phyloP scores from a whole-genome alignment of 306 rosid species.

The Mimosa pudica region DNA sequence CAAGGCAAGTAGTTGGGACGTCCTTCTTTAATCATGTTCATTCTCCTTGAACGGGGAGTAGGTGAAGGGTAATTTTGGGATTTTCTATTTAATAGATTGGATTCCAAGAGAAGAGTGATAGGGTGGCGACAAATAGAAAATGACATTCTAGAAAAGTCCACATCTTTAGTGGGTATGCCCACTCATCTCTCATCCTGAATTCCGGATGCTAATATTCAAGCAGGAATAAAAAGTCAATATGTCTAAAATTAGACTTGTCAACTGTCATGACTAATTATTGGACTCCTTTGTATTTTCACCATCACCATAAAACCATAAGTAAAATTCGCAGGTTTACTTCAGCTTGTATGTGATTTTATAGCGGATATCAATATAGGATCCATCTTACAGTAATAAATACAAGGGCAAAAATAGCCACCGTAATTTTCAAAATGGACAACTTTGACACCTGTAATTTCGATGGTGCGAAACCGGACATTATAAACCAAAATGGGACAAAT shows the following conservation, averaged over 20 bases:
- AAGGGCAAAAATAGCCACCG: no score
- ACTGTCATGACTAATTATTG: no score
- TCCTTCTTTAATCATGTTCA: neutral
- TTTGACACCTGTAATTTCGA: no score
- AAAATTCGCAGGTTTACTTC: no score
- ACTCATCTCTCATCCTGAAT: neutral
- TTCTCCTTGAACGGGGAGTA: neutral
- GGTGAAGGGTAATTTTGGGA: neutral
- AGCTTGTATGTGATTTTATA: no score
- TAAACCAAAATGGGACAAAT: no score
- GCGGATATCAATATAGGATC: no score
- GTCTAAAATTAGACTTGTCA: neutral
- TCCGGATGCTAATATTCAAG: neutral
- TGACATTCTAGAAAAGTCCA: neutral
- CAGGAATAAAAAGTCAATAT: neutral
- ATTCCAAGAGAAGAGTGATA: neutral
- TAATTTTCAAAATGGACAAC: no score
- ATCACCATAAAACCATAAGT: no score
- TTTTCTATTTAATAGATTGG: neutral
- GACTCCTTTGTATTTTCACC: no score
- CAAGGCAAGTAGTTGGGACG: slow-evolving; percentile 19
- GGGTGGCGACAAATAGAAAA: neutral
- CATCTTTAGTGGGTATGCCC: neutral
- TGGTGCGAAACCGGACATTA: no score
- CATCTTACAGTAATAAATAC: no score